Evolutionary conservation across 1,284 basidiomycete genomes (phyloP), one percentile per base, ranked within the genome.

Genomic region (Fistulinella cinereoalba): DNA sequence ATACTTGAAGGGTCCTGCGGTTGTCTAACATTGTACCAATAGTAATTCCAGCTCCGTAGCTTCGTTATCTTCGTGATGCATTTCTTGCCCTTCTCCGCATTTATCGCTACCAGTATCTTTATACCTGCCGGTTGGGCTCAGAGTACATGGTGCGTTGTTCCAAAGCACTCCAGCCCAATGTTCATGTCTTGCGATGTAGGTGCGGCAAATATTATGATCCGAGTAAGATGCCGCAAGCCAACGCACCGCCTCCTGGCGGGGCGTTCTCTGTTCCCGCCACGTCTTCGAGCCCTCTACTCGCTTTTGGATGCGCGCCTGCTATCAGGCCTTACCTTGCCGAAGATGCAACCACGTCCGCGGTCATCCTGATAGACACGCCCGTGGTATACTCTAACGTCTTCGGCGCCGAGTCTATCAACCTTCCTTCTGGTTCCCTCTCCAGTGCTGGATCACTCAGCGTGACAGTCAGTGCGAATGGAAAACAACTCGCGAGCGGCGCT

Each of bases 91-190:
- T 41, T 64, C 21, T 45, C 41, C 15, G 40, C 44, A 6, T 28
- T 65, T 25, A 19, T 63, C 18, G 29, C 41, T 3, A 16, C 43
- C 24, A 51, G 37, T 39, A 33, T 72, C 43, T 34, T 56, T 23
- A 36, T 53, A 15, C 43, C 47, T 41, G 43, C 33, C 11, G 49
- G 38, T 11, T 39, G 16, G 15, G 57, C 67, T 43, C 68, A 67
- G 45, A n/a, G n/a, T n/a, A 70, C 64, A 54, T 67, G 66, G 66
- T 69, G 29, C 6, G 64, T 46, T n/a, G 8, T 61, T 23, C 27
- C n/a, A n/a, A 11, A 21, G 23, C 18, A 19, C 33, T 37, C 3
- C 11, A 8, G 2, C 15, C 8, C 21, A 6, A 23, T 18, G 12
- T 36, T 33, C 18, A 43, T 46, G 15, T 33, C 45, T 43, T 19